Base-by-base conservation (phyloP, 192 early-diverging fungal species). In the Backusella circina region DNA sequence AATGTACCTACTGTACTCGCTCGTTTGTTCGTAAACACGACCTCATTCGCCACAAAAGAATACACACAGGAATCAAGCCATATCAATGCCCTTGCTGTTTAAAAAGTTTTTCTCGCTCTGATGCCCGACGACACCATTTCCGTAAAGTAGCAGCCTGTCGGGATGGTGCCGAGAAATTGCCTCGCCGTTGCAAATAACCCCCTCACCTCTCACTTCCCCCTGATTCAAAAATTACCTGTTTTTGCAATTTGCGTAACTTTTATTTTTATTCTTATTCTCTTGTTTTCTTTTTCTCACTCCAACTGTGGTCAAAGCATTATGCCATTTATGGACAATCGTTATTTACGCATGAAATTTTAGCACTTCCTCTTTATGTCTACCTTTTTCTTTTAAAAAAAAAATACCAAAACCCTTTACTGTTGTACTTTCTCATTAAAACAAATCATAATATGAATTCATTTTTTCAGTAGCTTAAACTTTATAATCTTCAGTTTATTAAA, bases 21-120 rank as follows among this genome's bases (percentile, higher is more conserved):
- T 41, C 73, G 5, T 74, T 74, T 41, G 35, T 36, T 26, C 57
- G 73, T n/a, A 61, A 64, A 65, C 39, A 74, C 65, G 73, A 74
- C 26, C 38, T 74, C 18, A 15, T 30, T n/a, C 32, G 73, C 2
- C 73, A 74, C 38, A 28, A 32, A 31, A 64, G 73, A 13, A 41
- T 74, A 44, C 73, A 74, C 26, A 74, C 73, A n/a, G 73, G 73
- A 21, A 66, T 13, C 12, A 74, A 74, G 21, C 73, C 73, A 8
- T 74, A 74, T 44, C 18, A 66, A 15, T 74, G 73, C 2, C 73
- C 73, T 31, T 74, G 73, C 16, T 74, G 73, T 3, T 65, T 37
- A 31, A 74, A 74, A n/a, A 16, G 61, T 0, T 74, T 74, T 31
- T 32, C 57, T 10, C n/a, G 73, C 4, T 74, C 73, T 3, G 73